phyloP scores from a whole-genome alignment of 225 moss, liverwort and hornwort genomes.

The Ulota crispa region DNA sequence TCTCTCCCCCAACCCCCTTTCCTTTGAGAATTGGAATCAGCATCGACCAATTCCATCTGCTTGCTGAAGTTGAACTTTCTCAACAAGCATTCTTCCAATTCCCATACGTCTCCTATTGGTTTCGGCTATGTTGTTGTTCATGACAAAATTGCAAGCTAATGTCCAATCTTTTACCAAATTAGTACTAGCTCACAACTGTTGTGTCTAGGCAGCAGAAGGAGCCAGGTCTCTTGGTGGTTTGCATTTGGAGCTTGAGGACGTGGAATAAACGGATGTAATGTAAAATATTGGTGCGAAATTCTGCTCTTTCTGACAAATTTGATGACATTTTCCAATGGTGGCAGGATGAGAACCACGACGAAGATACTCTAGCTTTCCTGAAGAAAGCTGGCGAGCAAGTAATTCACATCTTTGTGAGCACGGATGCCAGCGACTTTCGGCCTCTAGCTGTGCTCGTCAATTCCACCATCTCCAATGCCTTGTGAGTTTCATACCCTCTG shows the following conservation, averaged over 20 bases:
- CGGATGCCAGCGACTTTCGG: slow-evolving; percentile 70
- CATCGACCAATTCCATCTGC: not conserved
- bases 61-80: not conserved
- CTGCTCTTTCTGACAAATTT: slow-evolving; percentile 7
- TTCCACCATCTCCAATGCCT: slow-evolving; percentile 73
- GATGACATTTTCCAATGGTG: not conserved
- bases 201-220: not conserved
- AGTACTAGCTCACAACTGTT: not conserved
- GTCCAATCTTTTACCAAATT: not conserved
- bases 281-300: not conserved
- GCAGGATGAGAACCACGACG: slow-evolving; percentile 57
- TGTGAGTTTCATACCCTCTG: slow-evolving; percentile 31
- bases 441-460: slow-evolving; percentile 85
- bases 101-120: not conserved
- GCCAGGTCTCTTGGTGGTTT: not conserved
- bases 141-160: not conserved
- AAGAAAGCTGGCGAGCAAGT: slow-evolving; percentile 45
- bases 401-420: slow-evolving; percentile 68
- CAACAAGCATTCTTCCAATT: not conserved
- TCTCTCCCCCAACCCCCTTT: not conserved
- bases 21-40: not conserved
- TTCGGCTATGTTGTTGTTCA: not conserved
- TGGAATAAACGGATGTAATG: not conserved
- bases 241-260: not conserved
- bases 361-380: slow-evolving; percentile 43